These are phyloP conservation scores for Wickerhamiella bombiphila DNA, from an alignment of 805 yeast genomes.

Conservation along the genomic window DNA sequence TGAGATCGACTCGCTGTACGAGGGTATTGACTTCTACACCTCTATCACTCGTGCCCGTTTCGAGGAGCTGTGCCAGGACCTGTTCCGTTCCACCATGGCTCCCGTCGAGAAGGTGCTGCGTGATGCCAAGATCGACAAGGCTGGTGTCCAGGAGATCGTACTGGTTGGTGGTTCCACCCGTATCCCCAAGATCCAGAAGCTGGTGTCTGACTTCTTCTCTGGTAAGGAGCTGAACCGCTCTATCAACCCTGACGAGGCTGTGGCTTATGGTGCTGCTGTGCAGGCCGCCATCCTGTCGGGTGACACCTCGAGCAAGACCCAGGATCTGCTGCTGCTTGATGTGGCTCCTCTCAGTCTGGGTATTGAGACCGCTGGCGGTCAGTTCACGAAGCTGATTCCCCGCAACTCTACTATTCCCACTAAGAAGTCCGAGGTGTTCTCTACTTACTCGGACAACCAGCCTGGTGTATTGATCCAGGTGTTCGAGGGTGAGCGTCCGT, in stretches of 20 bases:
- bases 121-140: slow-evolving; percentile 82
- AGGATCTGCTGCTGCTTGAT: slow-evolving; percentile 85
- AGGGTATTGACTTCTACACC: slow-evolving; percentile 94
- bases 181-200: slow-evolving; percentile 92
- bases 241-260: slow-evolving; percentile 97
- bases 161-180: slow-evolving; percentile 97
- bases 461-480: slow-evolving; percentile 98
- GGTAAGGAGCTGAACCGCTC: slow-evolving; percentile 96
- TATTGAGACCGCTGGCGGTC: slow-evolving; percentile 99
- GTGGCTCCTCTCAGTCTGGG: slow-evolving; percentile 96
- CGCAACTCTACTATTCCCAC: slow-evolving; percentile 97
- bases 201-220: slow-evolving; percentile 90
- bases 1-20: slow-evolving; percentile 87
- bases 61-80: slow-evolving; percentile 88
- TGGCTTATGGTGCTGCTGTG: slow-evolving; percentile 98
- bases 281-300: slow-evolving; percentile 96
- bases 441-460: slow-evolving; percentile 95
- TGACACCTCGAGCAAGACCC: slow-evolving; percentile 91
- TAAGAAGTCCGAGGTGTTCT: slow-evolving; percentile 92
- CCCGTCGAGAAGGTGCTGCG: slow-evolving; percentile 92
- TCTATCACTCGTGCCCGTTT: slow-evolving; percentile 94
- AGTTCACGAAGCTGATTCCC: slow-evolving; percentile 95
- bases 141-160: slow-evolving; percentile 81
- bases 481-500: slow-evolving; percentile 95
- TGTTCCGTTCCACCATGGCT: slow-evolving; percentile 84